Conservation (phyloP, 108 stramenopile genomes). For the Nitzschia palea region DNA sequence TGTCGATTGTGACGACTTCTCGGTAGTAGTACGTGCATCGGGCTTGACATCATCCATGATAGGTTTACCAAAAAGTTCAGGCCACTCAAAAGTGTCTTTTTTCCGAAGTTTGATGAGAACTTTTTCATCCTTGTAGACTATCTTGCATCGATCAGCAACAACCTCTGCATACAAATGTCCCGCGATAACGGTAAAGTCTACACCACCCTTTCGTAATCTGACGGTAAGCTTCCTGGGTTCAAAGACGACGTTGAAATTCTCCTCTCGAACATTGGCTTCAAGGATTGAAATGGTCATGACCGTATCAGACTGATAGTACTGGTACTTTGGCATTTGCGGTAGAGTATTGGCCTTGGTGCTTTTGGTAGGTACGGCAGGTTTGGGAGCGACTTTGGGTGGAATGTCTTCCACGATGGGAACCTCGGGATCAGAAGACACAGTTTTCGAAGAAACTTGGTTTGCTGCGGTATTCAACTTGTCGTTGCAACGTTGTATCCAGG, state of each 20-base stretch:
- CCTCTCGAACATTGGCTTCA: constrained; percentile 62
- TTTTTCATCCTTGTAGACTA: constrained; percentile 75
- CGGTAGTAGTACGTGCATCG: not conserved
- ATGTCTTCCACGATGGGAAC: not conserved
- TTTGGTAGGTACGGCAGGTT: not conserved
- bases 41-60: constrained; percentile 3
- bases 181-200: constrained; percentile 71
- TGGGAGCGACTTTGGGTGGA: not conserved
- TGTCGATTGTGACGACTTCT: constrained; percentile 3
- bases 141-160: constrained; percentile 55
- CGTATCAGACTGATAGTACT: constrained; percentile 87
- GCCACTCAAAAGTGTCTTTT: constrained; percentile 69
- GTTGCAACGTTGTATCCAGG: constrained; percentile 28
- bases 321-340: constrained; percentile 80
- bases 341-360: not conserved
- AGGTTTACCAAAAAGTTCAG: constrained; percentile 61
- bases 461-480: constrained; percentile 12
- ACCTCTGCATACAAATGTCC: constrained; percentile 78
- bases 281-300: constrained; percentile 85
- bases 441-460: not conserved
- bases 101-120: constrained; percentile 83
- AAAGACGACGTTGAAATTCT: constrained; percentile 68
- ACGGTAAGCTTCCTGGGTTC: constrained; percentile 60
- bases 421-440: constrained; percentile 3
- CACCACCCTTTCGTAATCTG: constrained; percentile 48